Conservation (phyloP, 305 asterid genomes). For the Fraxinus floribunda region DNA sequence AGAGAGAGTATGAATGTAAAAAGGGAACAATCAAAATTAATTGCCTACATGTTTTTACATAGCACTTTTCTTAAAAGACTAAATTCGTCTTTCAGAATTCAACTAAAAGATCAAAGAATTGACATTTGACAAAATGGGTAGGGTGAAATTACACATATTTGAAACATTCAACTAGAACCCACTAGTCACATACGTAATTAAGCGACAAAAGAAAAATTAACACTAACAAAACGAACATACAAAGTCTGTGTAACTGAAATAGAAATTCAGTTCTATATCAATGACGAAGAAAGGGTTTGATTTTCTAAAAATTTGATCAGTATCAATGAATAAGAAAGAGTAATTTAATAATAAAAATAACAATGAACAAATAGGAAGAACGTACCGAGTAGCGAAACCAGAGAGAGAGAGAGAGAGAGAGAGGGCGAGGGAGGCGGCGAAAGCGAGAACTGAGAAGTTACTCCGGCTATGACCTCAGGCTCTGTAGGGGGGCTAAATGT, state of each 20-base stretch:
- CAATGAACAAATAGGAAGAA: neutral
- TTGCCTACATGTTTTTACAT: neutral
- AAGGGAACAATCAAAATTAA: neutral
- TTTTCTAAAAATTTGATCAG: neutral
- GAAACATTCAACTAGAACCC: constrained; percentile 6
- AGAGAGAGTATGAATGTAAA: neutral
- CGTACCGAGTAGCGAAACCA: neutral
- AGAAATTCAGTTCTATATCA: neutral
- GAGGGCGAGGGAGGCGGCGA: neutral
- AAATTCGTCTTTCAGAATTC: neutral
- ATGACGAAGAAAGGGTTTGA: neutral
- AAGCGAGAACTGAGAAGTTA: neutral
- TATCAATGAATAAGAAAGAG: neutral
- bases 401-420: neutral
- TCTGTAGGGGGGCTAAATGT: neutral
- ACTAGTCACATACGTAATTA: neutral
- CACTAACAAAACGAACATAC: constrained; percentile 14
- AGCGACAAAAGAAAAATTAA: constrained; percentile 5
- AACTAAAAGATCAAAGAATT: neutral
- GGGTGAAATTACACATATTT: constrained; percentile 5
- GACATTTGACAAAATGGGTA: neutral
- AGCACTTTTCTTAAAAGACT: neutral
- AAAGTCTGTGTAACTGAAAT: neutral
- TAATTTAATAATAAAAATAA: neutral
- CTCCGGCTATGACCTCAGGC: neutral